Evolutionary conservation across 371 early-diverging fungal species (phyloP).

Genomic region (Gilbertella persicaria): DNA sequence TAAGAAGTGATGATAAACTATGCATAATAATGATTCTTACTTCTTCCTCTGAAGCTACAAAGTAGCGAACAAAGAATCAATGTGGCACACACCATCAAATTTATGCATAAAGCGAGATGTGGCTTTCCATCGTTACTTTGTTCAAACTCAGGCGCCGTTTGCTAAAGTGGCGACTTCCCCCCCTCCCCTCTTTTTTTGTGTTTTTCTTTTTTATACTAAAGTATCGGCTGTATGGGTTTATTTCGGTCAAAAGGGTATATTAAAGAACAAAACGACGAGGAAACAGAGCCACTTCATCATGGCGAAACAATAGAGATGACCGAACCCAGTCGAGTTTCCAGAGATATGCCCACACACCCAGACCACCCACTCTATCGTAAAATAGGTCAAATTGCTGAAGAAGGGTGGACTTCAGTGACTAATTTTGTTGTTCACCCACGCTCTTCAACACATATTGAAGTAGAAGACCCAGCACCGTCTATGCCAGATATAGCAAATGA

Average conservation of each 20-base stretch:
- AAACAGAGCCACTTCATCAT: slow-evolving; percentile 27
- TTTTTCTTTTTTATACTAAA: too few species aligned
- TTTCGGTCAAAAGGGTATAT: slow-evolving; percentile 16
- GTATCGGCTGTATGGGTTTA: slow-evolving; percentile 7
- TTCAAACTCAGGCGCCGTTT: too few species aligned
- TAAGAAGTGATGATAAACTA: too few species aligned
- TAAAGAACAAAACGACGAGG: slow-evolving; percentile 19
- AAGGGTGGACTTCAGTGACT: slow-evolving; percentile 29
- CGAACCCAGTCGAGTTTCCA: slow-evolving; percentile 8
- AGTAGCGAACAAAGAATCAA: too few species aligned
- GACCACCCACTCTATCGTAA: slow-evolving; percentile 13
- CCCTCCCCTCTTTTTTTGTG: too few species aligned
- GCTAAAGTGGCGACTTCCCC: too few species aligned
- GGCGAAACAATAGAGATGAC: slow-evolving; percentile 29
- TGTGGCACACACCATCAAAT: too few species aligned
- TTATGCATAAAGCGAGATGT: too few species aligned
- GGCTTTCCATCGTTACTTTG: too few species aligned
- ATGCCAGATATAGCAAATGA: slow-evolving; percentile 32
- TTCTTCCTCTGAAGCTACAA: too few species aligned
- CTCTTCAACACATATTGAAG: slow-evolving; percentile 17
- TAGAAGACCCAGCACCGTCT: slow-evolving; percentile 12
- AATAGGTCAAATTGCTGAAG: slow-evolving; percentile 22
- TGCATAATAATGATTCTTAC: too few species aligned
- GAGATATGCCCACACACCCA: neutral
- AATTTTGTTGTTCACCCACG: slow-evolving; percentile 13